Percentiles rank a stretch among this genome's conserved stretches.
Evolutionary conservation across 495 filamentous ascomycete species (phyloP).

Genomic region (Rhizodiscina lignyota): DNA sequence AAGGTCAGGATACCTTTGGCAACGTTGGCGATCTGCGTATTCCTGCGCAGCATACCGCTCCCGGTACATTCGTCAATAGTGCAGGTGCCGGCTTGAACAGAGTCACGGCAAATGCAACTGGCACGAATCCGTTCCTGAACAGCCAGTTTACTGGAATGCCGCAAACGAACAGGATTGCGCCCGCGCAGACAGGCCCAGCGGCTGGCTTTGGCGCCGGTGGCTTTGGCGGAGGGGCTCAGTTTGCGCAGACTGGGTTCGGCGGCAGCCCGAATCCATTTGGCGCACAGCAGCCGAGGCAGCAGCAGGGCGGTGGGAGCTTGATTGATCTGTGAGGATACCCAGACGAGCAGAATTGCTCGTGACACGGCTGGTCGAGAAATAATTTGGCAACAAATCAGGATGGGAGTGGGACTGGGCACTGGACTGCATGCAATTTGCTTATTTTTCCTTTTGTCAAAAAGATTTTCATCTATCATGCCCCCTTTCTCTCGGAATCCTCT

Average conservation of each 20-base stretch:
- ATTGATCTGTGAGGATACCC: slow-evolving; percentile 83
- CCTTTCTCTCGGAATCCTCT: no score
- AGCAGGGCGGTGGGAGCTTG: slow-evolving; percentile 51
- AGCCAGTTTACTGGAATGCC: slow-evolving; percentile 72
- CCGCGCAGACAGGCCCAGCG: slow-evolving; percentile 65
- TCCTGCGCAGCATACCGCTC: slow-evolving; percentile 90
- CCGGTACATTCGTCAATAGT: slow-evolving; percentile 92
- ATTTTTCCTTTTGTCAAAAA: no score
- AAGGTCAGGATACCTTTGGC: slow-evolving; percentile 92
- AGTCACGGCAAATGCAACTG: slow-evolving; percentile 50
- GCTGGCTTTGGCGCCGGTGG: slow-evolving; percentile 29
- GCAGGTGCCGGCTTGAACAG: slow-evolving; percentile 61
- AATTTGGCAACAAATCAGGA: no score
- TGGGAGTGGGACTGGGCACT: no score
- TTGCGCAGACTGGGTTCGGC: no score
- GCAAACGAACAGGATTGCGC: slow-evolving; percentile 37
- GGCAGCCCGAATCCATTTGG: slow-evolving; percentile 52
- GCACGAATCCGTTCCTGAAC: slow-evolving; percentile 80
- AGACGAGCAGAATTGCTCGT: no score
- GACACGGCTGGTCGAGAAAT: no score
- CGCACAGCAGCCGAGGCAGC: slow-evolving; percentile 46
- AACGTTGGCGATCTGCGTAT: slow-evolving; percentile 91
- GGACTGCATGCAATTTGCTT: no score
- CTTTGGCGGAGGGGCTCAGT: slow-evolving; percentile 29
- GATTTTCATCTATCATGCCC: no score